Evolutionary conservation across 2,329 filamentous ascomycete genomes (phyloP).

Genomic region (Aspergillus floridensis): DNA sequence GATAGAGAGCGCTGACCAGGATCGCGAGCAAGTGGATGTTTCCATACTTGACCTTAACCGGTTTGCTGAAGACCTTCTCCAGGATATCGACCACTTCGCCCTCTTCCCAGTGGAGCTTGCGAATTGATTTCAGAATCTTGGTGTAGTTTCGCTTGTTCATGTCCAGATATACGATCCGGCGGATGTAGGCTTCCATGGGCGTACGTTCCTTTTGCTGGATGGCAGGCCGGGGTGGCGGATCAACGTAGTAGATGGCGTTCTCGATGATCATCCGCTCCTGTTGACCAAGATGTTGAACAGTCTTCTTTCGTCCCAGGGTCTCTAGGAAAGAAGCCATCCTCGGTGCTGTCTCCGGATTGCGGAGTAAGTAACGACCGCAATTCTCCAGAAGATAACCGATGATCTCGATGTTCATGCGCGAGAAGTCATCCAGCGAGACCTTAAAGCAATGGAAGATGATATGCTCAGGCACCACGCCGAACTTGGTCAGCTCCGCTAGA

Average conservation of each 20-base stretch:
- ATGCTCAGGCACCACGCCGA: constrained; percentile 95
- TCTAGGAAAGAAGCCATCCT: constrained; percentile 93
- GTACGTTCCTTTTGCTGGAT: constrained; percentile 97
- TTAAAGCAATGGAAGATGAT: constrained; percentile 99
- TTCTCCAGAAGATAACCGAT: constrained; percentile 95
- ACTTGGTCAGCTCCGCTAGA: constrained; percentile 94
- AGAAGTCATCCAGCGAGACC: constrained; percentile 95
- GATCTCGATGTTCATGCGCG: constrained; percentile 98
- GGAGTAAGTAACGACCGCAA: constrained; percentile 88
- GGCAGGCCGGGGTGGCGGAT: constrained; percentile 86
- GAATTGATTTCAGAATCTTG: constrained; percentile 89
- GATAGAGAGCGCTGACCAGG: constrained; percentile 80
- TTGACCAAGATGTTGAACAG: constrained; percentile 89
- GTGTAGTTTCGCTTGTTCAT: constrained; percentile 92
- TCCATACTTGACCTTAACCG: constrained; percentile 95
- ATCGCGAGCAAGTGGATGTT: constrained; percentile 93
- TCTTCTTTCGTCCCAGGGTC: constrained; percentile 92
- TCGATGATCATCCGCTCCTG: constrained; percentile 98
- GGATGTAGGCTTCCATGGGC: constrained; percentile 86
- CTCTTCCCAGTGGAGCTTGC: constrained; percentile 97
- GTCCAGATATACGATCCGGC: constrained; percentile 88
- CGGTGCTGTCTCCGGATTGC: constrained; percentile 87
- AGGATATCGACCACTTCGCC: constrained; percentile 68
- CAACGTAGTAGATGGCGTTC: constrained; percentile 96
- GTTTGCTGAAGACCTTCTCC: constrained; percentile 91